Conservation (phyloP, 768 basidiomycete species). For the Asterophora lycoperdoides region DNA sequence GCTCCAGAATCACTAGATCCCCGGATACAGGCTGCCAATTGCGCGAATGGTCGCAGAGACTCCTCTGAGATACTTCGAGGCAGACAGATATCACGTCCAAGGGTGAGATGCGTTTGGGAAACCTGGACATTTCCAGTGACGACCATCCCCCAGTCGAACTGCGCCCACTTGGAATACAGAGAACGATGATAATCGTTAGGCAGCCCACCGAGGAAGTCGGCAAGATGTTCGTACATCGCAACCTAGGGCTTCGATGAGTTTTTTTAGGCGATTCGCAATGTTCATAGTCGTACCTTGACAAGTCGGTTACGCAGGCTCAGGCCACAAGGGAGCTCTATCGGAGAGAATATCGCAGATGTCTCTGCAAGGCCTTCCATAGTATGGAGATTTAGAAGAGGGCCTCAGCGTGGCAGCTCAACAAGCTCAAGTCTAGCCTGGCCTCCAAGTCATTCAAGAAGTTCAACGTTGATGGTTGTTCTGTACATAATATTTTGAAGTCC, state of each 20-base stretch:
- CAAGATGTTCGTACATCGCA: constrained; percentile 87
- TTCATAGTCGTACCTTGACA: constrained; percentile 41
- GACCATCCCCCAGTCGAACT: constrained; percentile 81
- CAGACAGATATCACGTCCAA: constrained; percentile 70
- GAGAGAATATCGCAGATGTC: constrained; percentile 17
- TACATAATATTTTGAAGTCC: constrained; percentile 18
- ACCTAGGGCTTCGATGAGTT: constrained; percentile 43
- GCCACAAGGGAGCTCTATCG: constrained; percentile 38
- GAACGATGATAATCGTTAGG: constrained; percentile 61
- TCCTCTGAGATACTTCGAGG: constrained; percentile 41
- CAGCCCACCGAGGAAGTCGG: constrained; percentile 57
- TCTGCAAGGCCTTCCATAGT: constrained; percentile 2
- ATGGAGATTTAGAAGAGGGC: not conserved
- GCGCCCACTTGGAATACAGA: constrained; percentile 74
- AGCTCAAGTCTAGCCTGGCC: too few relatives aligned
- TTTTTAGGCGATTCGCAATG: not conserved
- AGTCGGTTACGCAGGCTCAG: constrained; percentile 43
- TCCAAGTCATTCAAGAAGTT: too few relatives aligned
- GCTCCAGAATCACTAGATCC: constrained; percentile 23
- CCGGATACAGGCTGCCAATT: constrained; percentile 50
- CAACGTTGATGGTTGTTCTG: too few relatives aligned
- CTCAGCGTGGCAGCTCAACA: too few relatives aligned
- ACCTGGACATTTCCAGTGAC: constrained; percentile 85
- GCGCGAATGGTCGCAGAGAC: constrained; percentile 45
- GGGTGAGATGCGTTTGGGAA: constrained; percentile 51